Base-by-base conservation (phyloP, 495 filamentous ascomycete species). In the Penicillium roqueforti region DNA sequence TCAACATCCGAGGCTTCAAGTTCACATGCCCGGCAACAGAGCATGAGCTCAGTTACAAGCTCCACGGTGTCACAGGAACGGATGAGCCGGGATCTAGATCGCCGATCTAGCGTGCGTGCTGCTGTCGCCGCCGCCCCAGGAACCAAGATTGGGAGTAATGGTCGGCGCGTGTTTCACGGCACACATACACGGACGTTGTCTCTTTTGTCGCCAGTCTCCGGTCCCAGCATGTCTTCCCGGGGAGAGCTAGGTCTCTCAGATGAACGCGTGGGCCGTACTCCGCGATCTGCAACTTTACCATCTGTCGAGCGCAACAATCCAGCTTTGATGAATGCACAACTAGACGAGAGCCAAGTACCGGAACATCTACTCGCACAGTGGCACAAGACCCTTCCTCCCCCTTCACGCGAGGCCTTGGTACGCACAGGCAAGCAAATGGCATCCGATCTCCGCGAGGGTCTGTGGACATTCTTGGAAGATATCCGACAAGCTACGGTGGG, bases 401-500 rank as follows among this genome's bases (percentile, higher is more conserved):
- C 75, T 22, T 78, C 75, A 6, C 64, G 75, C 11, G 86, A 88
- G 36, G 73, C 74, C 13, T 65, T 89, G 29, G 61, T 88, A 54
- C 79, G 78, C 47, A 86, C 85, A 1, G 83, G 86, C 42, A 91
- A 91, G 63, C 89, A 95, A 66, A 88, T 97, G 68, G 92, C 93
- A 3, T 87, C 87, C 8, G 93, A 95, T 68, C 81, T 98, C 61
- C 85, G 85, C 56, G 83, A 91, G 37, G 93, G 93, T 0, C 73
- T 97, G n/a, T 93, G 89, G 89, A 96, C 90, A 13, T 98, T 97
- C 68, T 80, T 97, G 55, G 93, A 97, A 64, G 93, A 97, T 68
- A 80, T 98, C 23, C 79, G 91, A 57, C 93, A 98, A 71, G 93
- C 90, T 13, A 95, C 93, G 3, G 89, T 97, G 11, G 93, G 92